These are phyloP conservation scores for Paraconiothyrium brasiliense DNA, from an alignment of 2,329 filamentous ascomycete species.

Conservation along the genomic window DNA sequence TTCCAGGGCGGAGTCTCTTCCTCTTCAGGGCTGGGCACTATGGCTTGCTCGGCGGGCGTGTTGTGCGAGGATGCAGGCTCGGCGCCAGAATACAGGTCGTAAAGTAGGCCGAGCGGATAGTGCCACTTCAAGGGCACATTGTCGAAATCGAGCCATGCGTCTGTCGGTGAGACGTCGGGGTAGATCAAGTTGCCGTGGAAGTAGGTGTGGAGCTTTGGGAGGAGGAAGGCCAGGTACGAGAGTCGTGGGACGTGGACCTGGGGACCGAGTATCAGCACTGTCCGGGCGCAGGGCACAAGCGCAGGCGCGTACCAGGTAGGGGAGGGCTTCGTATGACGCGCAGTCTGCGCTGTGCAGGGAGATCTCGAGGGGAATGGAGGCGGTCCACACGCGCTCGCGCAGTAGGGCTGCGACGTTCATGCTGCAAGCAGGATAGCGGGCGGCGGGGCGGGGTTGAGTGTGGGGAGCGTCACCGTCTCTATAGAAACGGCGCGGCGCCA, in stretches of 20 bases:
- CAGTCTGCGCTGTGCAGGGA: constrained; percentile 67
- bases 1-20: constrained; percentile 65
- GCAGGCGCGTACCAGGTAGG: constrained; percentile 62
- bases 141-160: constrained; percentile 73
- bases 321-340: constrained; percentile 67
- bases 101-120: constrained; percentile 73
- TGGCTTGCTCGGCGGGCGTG: not conserved
- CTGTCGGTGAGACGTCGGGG: constrained; percentile 60
- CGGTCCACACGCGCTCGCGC: constrained; percentile 66
- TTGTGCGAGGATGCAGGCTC: constrained; percentile 50
- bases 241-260: constrained; percentile 71
- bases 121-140: constrained; percentile 77
- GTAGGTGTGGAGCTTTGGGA: constrained; percentile 70
- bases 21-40: constrained; percentile 21
- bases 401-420: constrained; percentile 49
- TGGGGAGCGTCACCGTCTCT: constrained; percentile 35
- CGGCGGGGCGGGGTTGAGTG: constrained; percentile 4
- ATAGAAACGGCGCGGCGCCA: constrained; percentile 27
- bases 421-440: constrained; percentile 16
- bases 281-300: constrained; percentile 6
- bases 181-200: constrained; percentile 68
- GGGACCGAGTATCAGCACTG: constrained; percentile 11
- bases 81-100: constrained; percentile 72
- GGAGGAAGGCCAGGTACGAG: constrained; percentile 73
- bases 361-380: constrained; percentile 68